Evolutionary conservation across 2,329 filamentous ascomycete genomes (phyloP).

Genomic region (Talaromyces albobiverticillius): DNA sequence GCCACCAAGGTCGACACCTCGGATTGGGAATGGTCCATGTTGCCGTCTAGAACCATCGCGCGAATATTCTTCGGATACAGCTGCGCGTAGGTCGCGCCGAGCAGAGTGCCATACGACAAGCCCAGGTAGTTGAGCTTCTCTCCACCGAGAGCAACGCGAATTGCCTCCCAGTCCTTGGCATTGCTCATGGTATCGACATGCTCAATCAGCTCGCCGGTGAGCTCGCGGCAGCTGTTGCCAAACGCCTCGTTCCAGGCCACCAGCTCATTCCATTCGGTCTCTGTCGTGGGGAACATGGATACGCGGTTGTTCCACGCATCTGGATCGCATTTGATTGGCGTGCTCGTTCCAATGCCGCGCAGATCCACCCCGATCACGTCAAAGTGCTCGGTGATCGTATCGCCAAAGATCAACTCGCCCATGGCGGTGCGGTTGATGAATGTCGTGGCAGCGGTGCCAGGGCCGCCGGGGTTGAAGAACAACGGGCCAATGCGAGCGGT

Average conservation of each 20-base stretch:
- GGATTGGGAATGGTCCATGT: slow-evolving; percentile 40
- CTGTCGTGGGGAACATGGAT: slow-evolving; percentile 36
- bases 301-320: slow-evolving; percentile 36
- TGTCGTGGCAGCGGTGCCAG: neutral
- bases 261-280: slow-evolving; percentile 36
- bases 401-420: neutral
- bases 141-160: slow-evolving; percentile 33
- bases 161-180: slow-evolving; percentile 35
- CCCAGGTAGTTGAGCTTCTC: slow-evolving; percentile 42
- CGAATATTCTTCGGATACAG: slow-evolving; percentile 45
- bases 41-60: slow-evolving; percentile 45
- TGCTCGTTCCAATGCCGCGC: slow-evolving; percentile 43
- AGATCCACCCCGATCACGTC: slow-evolving; percentile 47
- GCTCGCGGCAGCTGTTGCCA: slow-evolving; percentile 37
- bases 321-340: slow-evolving; percentile 38
- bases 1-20: slow-evolving; percentile 27
- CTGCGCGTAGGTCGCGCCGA: slow-evolving; percentile 44
- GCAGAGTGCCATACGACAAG: slow-evolving; percentile 46
- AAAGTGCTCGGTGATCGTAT: slow-evolving; percentile 23
- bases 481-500: slow-evolving; percentile 31
- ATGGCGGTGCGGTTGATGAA: neutral
- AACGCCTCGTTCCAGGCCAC: slow-evolving; percentile 39
- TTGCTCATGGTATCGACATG: slow-evolving; percentile 43
- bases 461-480: slow-evolving; percentile 39
- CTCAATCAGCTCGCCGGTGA: slow-evolving; percentile 40